Evolutionary conservation across 2,329 filamentous ascomycete species (phyloP).

Genomic region (Xylariaceae sp.): DNA sequence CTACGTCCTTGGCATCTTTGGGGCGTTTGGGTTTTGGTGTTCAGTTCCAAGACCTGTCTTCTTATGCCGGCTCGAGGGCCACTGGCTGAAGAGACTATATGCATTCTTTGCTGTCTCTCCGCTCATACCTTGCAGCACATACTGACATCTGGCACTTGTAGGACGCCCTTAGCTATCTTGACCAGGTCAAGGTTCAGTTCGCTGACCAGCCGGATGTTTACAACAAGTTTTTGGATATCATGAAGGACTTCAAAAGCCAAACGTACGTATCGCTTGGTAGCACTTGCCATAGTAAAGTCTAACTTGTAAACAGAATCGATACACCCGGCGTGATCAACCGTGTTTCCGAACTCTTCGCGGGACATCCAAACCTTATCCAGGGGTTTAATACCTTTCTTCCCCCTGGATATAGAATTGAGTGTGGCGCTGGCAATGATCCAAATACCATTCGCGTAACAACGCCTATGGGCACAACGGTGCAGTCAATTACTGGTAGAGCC

Average conservation of each 20-base stretch:
- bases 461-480: constrained; percentile 93
- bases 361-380: constrained; percentile 91
- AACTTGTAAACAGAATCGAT: constrained; percentile 63
- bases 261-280: constrained; percentile 54
- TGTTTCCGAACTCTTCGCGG: constrained; percentile 91
- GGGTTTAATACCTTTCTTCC: constrained; percentile 98
- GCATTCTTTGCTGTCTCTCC: no score
- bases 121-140: neutral
- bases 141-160: constrained; percentile 29
- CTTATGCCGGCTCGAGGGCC: no score
- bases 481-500: constrained; percentile 66
- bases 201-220: constrained; percentile 96
- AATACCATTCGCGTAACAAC: constrained; percentile 97
- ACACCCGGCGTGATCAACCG: constrained; percentile 96
- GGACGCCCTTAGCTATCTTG: constrained; percentile 86
- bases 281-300: constrained; percentile 6
- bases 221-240: constrained; percentile 94
- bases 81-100: no score
- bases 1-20: no score
- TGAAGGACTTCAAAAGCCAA: constrained; percentile 99
- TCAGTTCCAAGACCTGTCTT: no score
- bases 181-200: constrained; percentile 98
- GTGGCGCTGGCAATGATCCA: constrained; percentile 86
- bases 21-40: no score
- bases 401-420: constrained; percentile 94